Evolutionary conservation across 805 yeast genomes (phyloP), one percentile per base, ranked within the genome.

Genomic region (Jamesozyma lodderae): DNA sequence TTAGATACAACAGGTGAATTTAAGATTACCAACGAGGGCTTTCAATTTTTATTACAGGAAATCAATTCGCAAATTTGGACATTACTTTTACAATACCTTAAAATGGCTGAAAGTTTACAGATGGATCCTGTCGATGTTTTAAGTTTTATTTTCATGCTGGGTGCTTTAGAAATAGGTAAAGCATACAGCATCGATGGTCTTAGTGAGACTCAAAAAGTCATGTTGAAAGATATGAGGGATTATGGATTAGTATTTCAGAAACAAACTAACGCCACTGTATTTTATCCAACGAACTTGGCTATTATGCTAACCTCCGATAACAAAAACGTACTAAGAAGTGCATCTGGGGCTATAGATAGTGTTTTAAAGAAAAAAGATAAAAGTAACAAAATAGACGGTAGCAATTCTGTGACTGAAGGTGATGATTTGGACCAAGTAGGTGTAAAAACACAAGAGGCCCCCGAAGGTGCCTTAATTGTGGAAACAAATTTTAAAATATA

Each of bases 51-150:
- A 43, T 66, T 92, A 31, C 98, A 90, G 60, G 96, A 88, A 51
- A 83, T 83, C 19, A 87, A 86, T 56, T 81, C 95, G 0, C 98
- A 92, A 60, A 80, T 92, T 14, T 92, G 98, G 98, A 80, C 95
- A 0, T 64, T 92, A 29, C 64, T 92, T 33, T 64, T 92, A 28
- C 96, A 92, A 56, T 92, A 92, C 56, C 64, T 92, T 44, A 81
- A 83, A 55, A 73, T 85, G 70, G 75, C 96, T 1, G 90, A 84
- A 52, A 77, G 78, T 20, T 68, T 85, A 36, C 76, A 83, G 52
- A 85, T 88, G 95, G 95, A 92, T 61, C 87, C 95, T 0, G 97
- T 92, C 15, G 98, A 92, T 53, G 95, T 92, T 26, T 68, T 92
- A 33, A 88, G 90, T 59, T 92, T 92, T 59, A 81, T 92, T 10